Evolutionary conservation across 768 basidiomycete genomes (phyloP), one percentile per base, ranked within the genome.

Genomic region (Lactifluus piperatus): DNA sequence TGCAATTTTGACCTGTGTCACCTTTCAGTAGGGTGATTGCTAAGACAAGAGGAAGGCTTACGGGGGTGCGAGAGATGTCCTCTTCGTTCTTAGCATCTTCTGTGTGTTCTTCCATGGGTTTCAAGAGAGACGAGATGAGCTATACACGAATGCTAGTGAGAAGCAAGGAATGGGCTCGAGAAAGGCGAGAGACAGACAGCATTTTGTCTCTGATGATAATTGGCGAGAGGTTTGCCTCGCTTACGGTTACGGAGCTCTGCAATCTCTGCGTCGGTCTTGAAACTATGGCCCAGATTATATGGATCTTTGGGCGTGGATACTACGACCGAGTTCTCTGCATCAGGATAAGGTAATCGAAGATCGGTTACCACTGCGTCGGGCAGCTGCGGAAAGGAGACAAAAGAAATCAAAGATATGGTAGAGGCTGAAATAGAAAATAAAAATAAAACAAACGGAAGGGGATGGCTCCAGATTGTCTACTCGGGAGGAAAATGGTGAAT

Each of bases 71-170:
- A 37, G 79, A 76, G 30, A 78, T 77, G 36, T 85, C 81, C 68
- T 86, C 86, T 32, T 85, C 82, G 13, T 79, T 76, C 60, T 77
- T 80, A 16, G 92, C 93, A 66, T 95, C 91, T 51, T 82, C 80
- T 0, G 91, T 91, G 67, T 94, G 89, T 34, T 86, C 84, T 36
- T 92, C 88, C 82, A 98, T 87, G 0, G 93, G 82, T 71, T 95
- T 97, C 34, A 98, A 79, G 61, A 97, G 73, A n/a, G 82, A 80
- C n/a, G 74, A 69, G 62, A 98, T 95, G 59, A 94, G 85, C 88
- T 95, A 66, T 37, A 29, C n/a, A 48, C 46, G 49, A 66, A 46
- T 51, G 44, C 36, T 13, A 48, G 57, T 22, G 49, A 49, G 37
- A 16, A 16, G 14, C 20, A 14, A 18, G 8, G 16, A 5, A 39